These are phyloP conservation scores for Phytopythium ostracodes DNA, from an alignment of 352 stramenopile species.

Conservation along the genomic window DNA sequence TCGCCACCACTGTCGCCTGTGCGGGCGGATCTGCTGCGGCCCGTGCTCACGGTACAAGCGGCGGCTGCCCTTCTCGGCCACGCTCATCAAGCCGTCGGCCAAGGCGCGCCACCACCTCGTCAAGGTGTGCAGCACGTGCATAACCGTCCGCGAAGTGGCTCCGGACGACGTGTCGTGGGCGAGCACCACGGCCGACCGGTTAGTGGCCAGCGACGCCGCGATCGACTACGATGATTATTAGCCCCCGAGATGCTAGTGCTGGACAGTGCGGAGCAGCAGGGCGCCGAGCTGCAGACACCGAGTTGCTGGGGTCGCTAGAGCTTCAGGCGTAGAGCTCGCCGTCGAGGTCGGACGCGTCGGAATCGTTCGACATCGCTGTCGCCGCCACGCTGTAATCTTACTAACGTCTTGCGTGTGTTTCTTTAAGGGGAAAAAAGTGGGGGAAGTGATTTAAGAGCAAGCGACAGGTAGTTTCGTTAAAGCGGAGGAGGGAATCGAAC, in stretches of 20 bases:
- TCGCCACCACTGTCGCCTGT: slow-evolving; percentile 79
- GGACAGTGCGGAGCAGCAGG: background rate
- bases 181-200: slow-evolving; percentile 39
- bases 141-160: slow-evolving; percentile 47
- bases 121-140: slow-evolving; percentile 74
- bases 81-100: slow-evolving; percentile 30
- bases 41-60: slow-evolving; percentile 80
- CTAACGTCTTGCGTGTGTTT: slow-evolving; percentile 1
- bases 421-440: background rate
- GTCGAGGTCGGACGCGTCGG: background rate
- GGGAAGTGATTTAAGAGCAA: background rate
- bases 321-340: background rate
- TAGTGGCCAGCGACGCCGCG: slow-evolving; percentile 48
- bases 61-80: slow-evolving; percentile 49
- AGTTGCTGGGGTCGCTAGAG: background rate
- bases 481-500: slow-evolving; percentile 7
- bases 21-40: slow-evolving; percentile 75
- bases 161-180: slow-evolving; percentile 53
- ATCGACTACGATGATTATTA: slow-evolving; percentile 58
- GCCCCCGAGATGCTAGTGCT: background rate
- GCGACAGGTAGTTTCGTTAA: background rate
- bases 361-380: background rate
- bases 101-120: slow-evolving; percentile 42
- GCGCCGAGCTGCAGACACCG: background rate
- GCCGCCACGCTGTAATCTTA: background rate